phyloP scores from a whole-genome alignment of 1,284 basidiomycete genomes.

The Lignosus rhinocerotis region DNA sequence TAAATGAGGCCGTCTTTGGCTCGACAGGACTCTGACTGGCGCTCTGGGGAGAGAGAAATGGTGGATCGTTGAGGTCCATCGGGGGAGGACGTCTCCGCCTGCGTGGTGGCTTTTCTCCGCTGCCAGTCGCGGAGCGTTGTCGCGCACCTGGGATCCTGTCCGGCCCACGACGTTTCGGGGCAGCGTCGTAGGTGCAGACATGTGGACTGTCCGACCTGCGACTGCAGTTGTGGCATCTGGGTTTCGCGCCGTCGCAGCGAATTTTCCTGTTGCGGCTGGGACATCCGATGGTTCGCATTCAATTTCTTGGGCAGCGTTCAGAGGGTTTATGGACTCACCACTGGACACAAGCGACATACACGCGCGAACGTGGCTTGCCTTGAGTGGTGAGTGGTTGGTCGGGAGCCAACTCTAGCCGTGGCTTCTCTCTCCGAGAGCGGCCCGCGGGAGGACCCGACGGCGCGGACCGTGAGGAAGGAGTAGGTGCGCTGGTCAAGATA shows the following conservation, averaged over 20 bases:
- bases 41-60: slow-evolving; percentile 17
- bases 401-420: slow-evolving; percentile 60
- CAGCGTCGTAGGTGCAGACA: slow-evolving; percentile 54
- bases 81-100: slow-evolving; percentile 25
- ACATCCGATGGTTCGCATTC: slow-evolving; percentile 1
- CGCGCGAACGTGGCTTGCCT: slow-evolving; percentile 67
- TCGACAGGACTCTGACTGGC: slow-evolving; percentile 19
- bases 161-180: slow-evolving; percentile 75
- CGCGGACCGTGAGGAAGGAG: slow-evolving; percentile 12
- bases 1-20: slow-evolving; percentile 10
- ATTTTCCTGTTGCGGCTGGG: slow-evolving; percentile 75
- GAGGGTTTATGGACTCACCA: slow-evolving; percentile 49
- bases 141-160: slow-evolving; percentile 75
- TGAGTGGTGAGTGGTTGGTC: slow-evolving; percentile 77
- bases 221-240: slow-evolving; percentile 69
- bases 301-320: background rate
- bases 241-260: slow-evolving; percentile 78
- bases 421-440: slow-evolving; percentile 53
- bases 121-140: slow-evolving; percentile 43
- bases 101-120: slow-evolving; percentile 29
- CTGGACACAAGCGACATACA: slow-evolving; percentile 77
- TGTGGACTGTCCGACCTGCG: slow-evolving; percentile 38
- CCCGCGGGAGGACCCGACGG: slow-evolving; percentile 11
- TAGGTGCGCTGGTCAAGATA: background rate
- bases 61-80: slow-evolving; percentile 5